Evolutionary conservation across 306 rosid genomes (phyloP).

Genomic region (Inga oerstediana): DNA sequence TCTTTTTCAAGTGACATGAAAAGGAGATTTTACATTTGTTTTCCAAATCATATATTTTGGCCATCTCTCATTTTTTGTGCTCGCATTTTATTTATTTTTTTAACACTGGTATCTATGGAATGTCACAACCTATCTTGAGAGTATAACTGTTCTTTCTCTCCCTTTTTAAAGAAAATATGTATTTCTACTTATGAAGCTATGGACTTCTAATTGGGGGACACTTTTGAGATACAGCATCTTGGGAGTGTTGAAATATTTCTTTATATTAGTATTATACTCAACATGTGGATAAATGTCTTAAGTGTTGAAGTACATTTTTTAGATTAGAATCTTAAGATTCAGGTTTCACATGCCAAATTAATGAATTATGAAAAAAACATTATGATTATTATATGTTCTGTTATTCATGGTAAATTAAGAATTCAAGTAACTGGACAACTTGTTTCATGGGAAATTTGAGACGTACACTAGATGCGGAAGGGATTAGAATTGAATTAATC

Average conservation of each 20-base stretch:
- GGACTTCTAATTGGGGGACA: background rate
- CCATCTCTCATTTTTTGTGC: slow-evolving; percentile 1
- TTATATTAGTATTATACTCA: background rate
- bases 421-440: background rate
- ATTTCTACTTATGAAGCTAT: background rate
- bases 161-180: background rate
- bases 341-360: background rate
- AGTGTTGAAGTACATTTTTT: slow-evolving; percentile 24
- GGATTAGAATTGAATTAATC: no score
- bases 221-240: background rate
- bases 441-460: no score
- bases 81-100: background rate
- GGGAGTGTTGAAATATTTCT: background rate
- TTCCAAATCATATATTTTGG: slow-evolving; percentile 1
- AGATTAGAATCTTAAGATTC: slow-evolving; percentile 9
- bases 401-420: background rate
- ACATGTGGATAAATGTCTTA: background rate
- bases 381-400: background rate
- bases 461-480: no score
- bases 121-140: background rate
- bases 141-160: background rate
- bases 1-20: slow-evolving; percentile 6
- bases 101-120: background rate
- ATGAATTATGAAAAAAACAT: background rate
- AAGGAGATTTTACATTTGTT: slow-evolving; percentile 17